These are phyloP conservation scores for Suillus discolor DNA, from an alignment of 768 basidiomycete genomes.

Conservation along the genomic window DNA sequence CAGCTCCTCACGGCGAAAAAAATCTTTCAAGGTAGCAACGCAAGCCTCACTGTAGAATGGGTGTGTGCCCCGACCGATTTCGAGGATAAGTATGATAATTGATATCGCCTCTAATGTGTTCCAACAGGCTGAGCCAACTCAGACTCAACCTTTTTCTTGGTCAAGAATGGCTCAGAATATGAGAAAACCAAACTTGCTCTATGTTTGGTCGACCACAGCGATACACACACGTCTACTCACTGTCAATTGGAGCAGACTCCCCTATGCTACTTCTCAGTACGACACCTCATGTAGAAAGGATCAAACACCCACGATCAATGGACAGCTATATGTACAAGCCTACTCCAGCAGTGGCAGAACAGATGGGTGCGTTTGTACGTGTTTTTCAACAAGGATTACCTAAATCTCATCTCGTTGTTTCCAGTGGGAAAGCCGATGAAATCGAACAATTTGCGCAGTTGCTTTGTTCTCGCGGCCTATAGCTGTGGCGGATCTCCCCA, in stretches of 20 bases:
- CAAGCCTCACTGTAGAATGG: not conserved
- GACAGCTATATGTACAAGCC: not conserved
- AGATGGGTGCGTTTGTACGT: not conserved
- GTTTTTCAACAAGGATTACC: not conserved
- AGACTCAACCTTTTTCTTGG: not conserved
- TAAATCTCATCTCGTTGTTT: not conserved
- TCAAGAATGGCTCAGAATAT: not conserved
- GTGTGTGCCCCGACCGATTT: not conserved
- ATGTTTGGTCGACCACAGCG: not conserved
- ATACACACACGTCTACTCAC: not conserved
- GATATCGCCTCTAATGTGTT: not conserved
- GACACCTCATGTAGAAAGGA: not conserved
- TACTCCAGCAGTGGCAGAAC: not conserved
- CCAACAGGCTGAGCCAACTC: not conserved
- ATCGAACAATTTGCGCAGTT: not conserved
- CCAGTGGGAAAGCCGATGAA: not conserved
- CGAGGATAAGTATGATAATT: not conserved
- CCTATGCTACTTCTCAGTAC: not conserved
- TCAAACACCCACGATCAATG: not conserved
- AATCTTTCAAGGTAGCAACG: not conserved
- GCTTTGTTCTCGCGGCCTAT: not conserved
- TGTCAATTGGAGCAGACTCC: not conserved
- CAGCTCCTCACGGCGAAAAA: not conserved
- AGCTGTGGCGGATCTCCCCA: not conserved
- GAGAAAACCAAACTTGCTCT: not conserved